Conservation (phyloP, 805 yeast genomes). For the Saturnispora ahearnii region DNA sequence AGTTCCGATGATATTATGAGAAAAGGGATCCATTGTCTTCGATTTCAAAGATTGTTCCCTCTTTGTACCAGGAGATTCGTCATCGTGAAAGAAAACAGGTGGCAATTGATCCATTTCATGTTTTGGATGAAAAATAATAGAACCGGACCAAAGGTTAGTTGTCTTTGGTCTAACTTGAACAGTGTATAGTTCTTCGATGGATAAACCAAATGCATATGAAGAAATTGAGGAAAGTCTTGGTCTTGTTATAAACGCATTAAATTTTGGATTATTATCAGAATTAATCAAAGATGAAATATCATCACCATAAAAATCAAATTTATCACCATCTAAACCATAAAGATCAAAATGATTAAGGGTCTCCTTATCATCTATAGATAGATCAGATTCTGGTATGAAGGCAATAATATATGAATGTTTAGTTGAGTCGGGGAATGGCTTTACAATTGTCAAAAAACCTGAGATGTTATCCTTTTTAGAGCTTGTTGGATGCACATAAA, state of each 20-base stretch:
- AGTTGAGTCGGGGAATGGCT: slow-evolving; percentile 38
- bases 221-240: slow-evolving; percentile 45
- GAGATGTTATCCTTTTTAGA: slow-evolving; percentile 66
- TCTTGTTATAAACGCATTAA: slow-evolving; percentile 34
- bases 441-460: slow-evolving; percentile 64
- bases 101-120: slow-evolving; percentile 59
- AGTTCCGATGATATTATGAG: slow-evolving; percentile 35
- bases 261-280: slow-evolving; percentile 18
- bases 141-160: slow-evolving; percentile 87
- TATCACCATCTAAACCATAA: slow-evolving; percentile 32
- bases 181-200: slow-evolving; percentile 56
- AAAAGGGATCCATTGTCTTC: slow-evolving; percentile 68
- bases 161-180: slow-evolving; percentile 80
- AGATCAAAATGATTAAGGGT: slow-evolving; percentile 31
- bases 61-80: slow-evolving; percentile 68
- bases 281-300: neutral
- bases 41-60: slow-evolving; percentile 50
- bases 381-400: slow-evolving; percentile 54
- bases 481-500: slow-evolving; percentile 74
- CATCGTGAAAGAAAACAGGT: slow-evolving; percentile 86
- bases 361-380: slow-evolving; percentile 21
- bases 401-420: slow-evolving; percentile 54
- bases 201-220: slow-evolving; percentile 62
- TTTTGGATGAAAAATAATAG: slow-evolving; percentile 63
- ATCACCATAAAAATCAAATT: slow-evolving; percentile 15